Percentiles rank a stretch among this genome's conserved stretches.
Evolutionary conservation across 345 rosid species (phyloP).

Genomic region (Bruguiera gymnorhiza): DNA sequence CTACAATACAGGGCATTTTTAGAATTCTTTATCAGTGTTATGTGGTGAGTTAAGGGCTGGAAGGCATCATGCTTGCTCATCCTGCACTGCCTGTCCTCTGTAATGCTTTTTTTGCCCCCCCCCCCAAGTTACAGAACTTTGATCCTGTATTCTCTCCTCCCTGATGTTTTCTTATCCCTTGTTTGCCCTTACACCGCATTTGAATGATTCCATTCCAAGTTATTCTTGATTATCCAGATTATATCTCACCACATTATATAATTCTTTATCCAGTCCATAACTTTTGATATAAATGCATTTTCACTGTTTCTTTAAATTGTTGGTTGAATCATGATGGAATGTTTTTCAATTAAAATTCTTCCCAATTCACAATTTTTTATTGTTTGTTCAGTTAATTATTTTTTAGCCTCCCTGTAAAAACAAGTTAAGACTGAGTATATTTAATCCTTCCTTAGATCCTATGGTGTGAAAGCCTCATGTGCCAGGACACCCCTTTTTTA

Average conservation of each 20-base stretch:
- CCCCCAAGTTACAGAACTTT: too few species aligned
- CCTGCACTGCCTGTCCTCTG: background rate
- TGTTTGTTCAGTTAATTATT: too few species aligned
- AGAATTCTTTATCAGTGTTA: background rate
- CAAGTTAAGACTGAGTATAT: too few species aligned
- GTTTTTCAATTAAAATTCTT: background rate
- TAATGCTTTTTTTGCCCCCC: background rate
- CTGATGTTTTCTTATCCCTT: too few species aligned
- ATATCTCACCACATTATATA: background rate
- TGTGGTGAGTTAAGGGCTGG: background rate
- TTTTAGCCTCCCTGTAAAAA: too few species aligned
- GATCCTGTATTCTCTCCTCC: too few species aligned
- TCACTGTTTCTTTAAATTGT: background rate
- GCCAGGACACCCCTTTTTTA: background rate
- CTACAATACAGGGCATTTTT: too few species aligned
- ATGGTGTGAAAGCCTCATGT: too few species aligned
- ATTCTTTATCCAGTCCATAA: background rate
- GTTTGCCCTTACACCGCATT: too few species aligned
- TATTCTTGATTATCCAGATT: background rate
- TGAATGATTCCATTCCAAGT: too few species aligned
- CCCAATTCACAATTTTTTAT: background rate
- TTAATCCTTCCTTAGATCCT: too few species aligned
- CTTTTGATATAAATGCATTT: constrained; percentile 6
- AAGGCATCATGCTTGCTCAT: background rate
- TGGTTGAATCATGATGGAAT: background rate